Base-by-base conservation (phyloP, 176 grass and related monocot species). In the Stipa capillata region DNA sequence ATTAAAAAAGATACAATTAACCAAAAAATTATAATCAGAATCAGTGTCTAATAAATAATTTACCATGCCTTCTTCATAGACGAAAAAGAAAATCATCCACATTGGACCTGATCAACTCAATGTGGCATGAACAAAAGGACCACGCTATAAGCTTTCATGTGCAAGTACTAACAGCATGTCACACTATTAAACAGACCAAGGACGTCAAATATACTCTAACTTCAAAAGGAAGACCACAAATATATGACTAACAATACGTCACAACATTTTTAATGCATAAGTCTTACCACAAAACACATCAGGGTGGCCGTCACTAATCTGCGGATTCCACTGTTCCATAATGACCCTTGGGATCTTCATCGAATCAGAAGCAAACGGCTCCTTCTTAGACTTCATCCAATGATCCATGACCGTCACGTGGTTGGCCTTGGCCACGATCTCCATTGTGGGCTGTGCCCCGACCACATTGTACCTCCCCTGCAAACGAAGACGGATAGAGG, bases 391-490 rank as follows among this genome's bases (percentile, higher is more conserved):
- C n/a, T 82, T 86, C 86, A 77, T 88, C 71, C 92, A 79, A 34
- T 94, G 94, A 41, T 97, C 91, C 78, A 92, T 88, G 8, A 97
- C 77, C 8, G 82, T 81, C 12, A 94, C 91, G 0, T 41, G 66
- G 67, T 87, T 79, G 28, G 90, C 91, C 55, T 91, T 97, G 44
- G 91, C 91, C 47, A 97, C 89, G 63, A 97, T 82, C 85, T 97
- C 94, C 89, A 94, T 90, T 25, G 89, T 73, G 35, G 94, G 91
- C 35, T 94, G 94, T 18, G 87, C 89, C 49, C 91, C 94, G 1
- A 97, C 29, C 61, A 97, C 94, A 20, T 91, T 97, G 79, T 94
- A 97, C 72, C 94, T 88, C 29, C 94, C 94, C 94, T 97, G 69
- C 45, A 47, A 82, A 68, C 1, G 10, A 31, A 20, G 36, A 69